phyloP scores from a whole-genome alignment of 768 basidiomycete genomes.

The Mycena maculata region DNA sequence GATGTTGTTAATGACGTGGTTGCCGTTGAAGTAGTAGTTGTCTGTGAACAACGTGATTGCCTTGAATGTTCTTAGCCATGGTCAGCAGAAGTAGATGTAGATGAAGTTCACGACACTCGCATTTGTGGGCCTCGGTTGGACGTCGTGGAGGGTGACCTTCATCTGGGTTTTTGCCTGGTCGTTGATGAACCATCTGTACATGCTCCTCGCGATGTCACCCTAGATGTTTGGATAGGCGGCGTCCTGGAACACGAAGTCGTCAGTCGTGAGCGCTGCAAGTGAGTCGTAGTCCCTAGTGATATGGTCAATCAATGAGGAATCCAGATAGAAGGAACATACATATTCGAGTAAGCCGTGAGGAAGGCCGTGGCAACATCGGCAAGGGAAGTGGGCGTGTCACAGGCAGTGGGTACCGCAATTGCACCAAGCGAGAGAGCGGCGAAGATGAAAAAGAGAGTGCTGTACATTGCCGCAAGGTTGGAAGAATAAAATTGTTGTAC shows the following conservation, averaged over 20 bases:
- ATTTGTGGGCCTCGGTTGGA: conserved; percentile 10
- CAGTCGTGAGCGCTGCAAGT: conserved; percentile 10
- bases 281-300: conserved; percentile 13
- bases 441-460: conserved; percentile 4
- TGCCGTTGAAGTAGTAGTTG: conserved; percentile 21
- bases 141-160: conserved; percentile 23
- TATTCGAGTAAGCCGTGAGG: conserved; percentile 22
- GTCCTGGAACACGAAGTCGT: conserved; percentile 17
- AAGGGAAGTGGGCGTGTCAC: too few relatives aligned
- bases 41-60: conserved; percentile 21
- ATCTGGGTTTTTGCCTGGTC: conserved; percentile 18
- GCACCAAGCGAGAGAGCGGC: not conserved
- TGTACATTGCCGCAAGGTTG: too few relatives aligned
- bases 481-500: too few relatives aligned
- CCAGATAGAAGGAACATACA: not conserved
- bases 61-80: not conserved
- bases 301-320: not conserved
- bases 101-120: not conserved
- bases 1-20: conserved; percentile 22
- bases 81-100: not conserved
- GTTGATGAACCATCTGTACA: conserved; percentile 24
- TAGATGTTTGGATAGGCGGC: conserved; percentile 12
- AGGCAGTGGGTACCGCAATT: conserved; percentile 1
- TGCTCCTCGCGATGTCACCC: conserved; percentile 20
- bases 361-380: conserved; percentile 12